Percentiles rank a stretch among this genome's conserved stretches.
Conservation (phyloP, 2,329 filamentous ascomycete species). For the Tolypocladium sp. region DNA sequence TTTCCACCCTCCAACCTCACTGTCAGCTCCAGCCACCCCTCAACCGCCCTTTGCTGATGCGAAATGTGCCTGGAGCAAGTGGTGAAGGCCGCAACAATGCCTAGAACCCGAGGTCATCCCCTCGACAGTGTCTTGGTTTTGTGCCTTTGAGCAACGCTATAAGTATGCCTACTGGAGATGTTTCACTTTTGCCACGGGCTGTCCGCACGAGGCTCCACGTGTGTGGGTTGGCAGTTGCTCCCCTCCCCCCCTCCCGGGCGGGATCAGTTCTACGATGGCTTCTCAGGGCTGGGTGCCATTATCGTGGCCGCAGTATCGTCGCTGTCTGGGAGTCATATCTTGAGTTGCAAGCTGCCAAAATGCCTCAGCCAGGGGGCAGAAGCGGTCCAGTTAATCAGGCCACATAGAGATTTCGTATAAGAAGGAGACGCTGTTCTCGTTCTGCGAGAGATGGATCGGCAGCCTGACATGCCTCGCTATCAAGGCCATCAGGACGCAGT, state of each 20-base stretch:
- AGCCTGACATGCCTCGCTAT: background rate
- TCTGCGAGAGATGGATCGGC: background rate
- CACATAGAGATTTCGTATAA: background rate
- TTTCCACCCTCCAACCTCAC: background rate
- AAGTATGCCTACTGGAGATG: background rate
- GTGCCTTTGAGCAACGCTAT: background rate
- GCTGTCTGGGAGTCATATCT: background rate
- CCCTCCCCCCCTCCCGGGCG: background rate
- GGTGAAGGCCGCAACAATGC: background rate
- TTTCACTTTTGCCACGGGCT: background rate
- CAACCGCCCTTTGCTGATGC: background rate
- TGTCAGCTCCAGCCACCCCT: background rate
- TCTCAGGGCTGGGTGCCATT: background rate
- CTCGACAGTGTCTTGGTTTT: background rate
- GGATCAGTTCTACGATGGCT: background rate
- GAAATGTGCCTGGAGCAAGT: background rate
- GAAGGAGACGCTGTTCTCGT: background rate
- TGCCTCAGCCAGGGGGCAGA: background rate
- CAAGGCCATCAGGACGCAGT: background rate
- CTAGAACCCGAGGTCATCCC: background rate
- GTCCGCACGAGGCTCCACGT: background rate
- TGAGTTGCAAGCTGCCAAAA: background rate
- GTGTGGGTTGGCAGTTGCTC: too few species aligned
- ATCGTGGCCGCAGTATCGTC: background rate
- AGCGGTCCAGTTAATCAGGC: background rate